A percentile compares a stretch with the other conserved stretches of the same genome.
phyloP scores from a whole-genome alignment of 2,329 filamentous ascomycete species.

The Hypoxylon sp. region DNA sequence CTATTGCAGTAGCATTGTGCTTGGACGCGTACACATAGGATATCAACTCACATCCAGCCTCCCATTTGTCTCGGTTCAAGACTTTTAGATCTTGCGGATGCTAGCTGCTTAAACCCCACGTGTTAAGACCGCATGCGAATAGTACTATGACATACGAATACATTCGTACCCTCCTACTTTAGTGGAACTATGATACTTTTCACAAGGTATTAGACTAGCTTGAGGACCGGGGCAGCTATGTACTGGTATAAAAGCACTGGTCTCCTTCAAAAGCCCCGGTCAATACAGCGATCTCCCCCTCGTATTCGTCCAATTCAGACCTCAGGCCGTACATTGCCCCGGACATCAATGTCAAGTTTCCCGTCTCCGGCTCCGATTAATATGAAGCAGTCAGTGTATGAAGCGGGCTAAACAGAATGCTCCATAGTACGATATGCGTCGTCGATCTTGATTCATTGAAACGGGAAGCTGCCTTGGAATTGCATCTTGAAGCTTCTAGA shows the following conservation, averaged over 20 bases:
- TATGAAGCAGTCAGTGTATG: constrained; percentile 11
- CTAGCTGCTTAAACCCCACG: constrained; percentile 17
- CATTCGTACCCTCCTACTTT: constrained; percentile 1
- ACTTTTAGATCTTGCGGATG: constrained; percentile 7
- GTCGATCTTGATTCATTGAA: constrained; percentile 36
- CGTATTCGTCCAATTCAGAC: constrained; percentile 26
- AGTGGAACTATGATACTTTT: background rate
- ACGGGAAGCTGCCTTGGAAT: constrained; percentile 31
- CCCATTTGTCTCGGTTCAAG: constrained; percentile 10
- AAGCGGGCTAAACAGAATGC: constrained; percentile 15
- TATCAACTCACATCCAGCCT: constrained; percentile 7
- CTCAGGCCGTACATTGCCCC: constrained; percentile 29
- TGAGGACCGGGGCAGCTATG: constrained; percentile 16
- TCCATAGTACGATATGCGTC: constrained; percentile 31
- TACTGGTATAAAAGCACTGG: constrained; percentile 4
- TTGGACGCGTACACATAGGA: constrained; percentile 7
- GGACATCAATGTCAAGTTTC: constrained; percentile 12
- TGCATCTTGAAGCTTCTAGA: constrained; percentile 27
- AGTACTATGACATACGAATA: constrained; percentile 9
- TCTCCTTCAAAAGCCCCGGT: constrained; percentile 19
- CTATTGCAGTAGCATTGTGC: constrained; percentile 6
- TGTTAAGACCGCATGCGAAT: constrained; percentile 25
- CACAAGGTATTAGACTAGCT: background rate
- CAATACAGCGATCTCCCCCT: constrained; percentile 13
- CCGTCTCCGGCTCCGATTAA: constrained; percentile 25